phyloP scores from a whole-genome alignment of 257 asterid species.

The Solanum microdontum region DNA sequence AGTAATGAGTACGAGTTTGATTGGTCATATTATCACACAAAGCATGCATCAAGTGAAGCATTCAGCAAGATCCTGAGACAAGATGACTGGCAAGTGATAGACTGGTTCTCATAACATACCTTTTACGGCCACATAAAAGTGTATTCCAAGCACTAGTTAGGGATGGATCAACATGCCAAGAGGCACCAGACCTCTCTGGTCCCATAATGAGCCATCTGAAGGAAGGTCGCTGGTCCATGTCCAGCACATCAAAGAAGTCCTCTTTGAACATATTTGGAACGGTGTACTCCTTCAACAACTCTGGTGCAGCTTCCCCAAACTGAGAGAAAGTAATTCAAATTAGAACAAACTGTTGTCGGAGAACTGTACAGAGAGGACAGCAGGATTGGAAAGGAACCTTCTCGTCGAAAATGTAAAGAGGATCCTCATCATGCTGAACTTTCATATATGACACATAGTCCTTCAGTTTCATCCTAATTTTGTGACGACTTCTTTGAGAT shows the following conservation, averaged over 20 bases:
- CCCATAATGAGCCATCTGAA: constrained; percentile 92
- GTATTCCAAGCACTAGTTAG: constrained; percentile 99
- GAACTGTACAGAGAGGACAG: constrained; percentile 6
- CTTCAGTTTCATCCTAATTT: constrained; percentile 64
- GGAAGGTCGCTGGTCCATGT: constrained; percentile 73
- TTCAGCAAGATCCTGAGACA: background rate
- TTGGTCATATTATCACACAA: background rate
- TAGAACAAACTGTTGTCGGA: constrained; percentile 7
- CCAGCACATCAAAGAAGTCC: constrained; percentile 87
- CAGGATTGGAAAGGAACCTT: constrained; percentile 38
- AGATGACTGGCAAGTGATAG: background rate
- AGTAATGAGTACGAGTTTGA: background rate
- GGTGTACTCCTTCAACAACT: constrained; percentile 61
- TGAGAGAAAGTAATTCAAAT: constrained; percentile 19
- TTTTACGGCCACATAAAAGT: constrained; percentile 92
- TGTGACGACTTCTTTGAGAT: constrained; percentile 75
- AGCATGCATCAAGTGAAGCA: background rate
- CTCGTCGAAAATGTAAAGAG: constrained; percentile 85
- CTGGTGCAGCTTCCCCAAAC: constrained; percentile 88
- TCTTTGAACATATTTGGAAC: constrained; percentile 83
- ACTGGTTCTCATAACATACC: constrained; percentile 27
- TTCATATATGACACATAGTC: constrained; percentile 71
- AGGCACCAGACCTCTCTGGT: constrained; percentile 98
- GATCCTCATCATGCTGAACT: constrained; percentile 94
- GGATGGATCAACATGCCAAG: constrained; percentile 99